Base-by-base conservation (phyloP, 768 basidiomycete species). In the Amanita inopinata region DNA sequence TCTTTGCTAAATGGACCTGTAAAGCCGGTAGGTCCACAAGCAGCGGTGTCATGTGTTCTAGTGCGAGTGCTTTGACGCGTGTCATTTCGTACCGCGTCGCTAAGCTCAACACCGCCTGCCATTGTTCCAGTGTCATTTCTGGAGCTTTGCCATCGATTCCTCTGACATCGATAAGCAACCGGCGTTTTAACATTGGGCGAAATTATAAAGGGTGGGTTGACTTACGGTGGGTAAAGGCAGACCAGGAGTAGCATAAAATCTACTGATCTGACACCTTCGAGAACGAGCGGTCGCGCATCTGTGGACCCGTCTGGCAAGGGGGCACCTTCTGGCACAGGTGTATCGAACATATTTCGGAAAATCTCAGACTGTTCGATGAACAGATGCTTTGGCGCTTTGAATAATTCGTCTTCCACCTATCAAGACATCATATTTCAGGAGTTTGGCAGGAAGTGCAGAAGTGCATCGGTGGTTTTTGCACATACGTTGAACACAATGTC, bases 41-140 rank as follows among this genome's bases (percentile, higher is more conserved):
- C 12, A 32, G 14, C 10, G 40, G 32, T n/a, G 20, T 14, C 19
- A 41, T 41, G 30, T 19, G 2, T 4, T 41, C 22, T 7, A 41
- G 14, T 4, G 19, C 30, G 19, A 41, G 31, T 1, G 10, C 20
- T 20, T 33, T 31, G 28, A 41, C 23, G 19, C 24, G 15, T 18
- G 11, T n/a, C 40, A 41, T 41, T 11, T 53, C 50, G 65, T 69
- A 70, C 53, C 63, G 59, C 4, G 52, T 57, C 5, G 67, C 52
- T 19, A 70, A 48, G 43, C 62, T 62, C n/a, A 66, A 49, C 17
- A 64, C 56, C 0, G 61, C 56, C 11, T 61, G 46, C 71, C 69
- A 69, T 37, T 56, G 56, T 3, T 58, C 55, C 8, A 39, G 38
- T 9, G 38, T 18, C 11, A 39, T 22, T 0, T 12, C 10, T 2